phyloP scores from a whole-genome alignment of 1,284 basidiomycete genomes.

The Meira miltonrushii region DNA sequence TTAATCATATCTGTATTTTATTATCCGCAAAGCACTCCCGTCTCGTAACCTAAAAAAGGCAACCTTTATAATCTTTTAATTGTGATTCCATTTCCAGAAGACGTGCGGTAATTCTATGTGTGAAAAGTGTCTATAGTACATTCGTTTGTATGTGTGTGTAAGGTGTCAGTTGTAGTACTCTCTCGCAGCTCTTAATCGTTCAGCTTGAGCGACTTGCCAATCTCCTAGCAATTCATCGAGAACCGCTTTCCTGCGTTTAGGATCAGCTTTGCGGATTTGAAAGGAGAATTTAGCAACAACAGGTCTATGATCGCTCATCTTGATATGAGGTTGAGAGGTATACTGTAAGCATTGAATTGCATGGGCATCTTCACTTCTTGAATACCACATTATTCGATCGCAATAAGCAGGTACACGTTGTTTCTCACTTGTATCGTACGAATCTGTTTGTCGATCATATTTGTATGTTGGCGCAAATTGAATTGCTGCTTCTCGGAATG shows the following conservation, averaged over 20 bases:
- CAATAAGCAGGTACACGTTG: constrained; percentile 89
- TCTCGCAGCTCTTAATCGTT: too few relatives aligned
- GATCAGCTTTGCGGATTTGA: background rate
- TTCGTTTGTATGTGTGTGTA: too few relatives aligned
- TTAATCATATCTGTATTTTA: too few relatives aligned
- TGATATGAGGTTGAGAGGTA: too few relatives aligned
- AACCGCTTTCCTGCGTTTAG: background rate
- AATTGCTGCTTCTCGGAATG: constrained; percentile 68
- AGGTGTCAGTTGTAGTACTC: too few relatives aligned
- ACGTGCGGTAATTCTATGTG: too few relatives aligned
- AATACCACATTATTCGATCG: constrained; percentile 83
- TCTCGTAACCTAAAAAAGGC: too few relatives aligned
- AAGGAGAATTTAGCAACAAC: constrained; percentile 17
- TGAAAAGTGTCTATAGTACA: too few relatives aligned
- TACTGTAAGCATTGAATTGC: too few relatives aligned
- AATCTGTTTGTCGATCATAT: constrained; percentile 69
- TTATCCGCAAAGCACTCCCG: too few relatives aligned
- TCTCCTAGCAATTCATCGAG: background rate
- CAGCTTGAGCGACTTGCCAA: background rate
- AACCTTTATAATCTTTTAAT: too few relatives aligned
- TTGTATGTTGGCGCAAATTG: constrained; percentile 78
- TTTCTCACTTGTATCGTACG: constrained; percentile 85
- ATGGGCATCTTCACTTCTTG: constrained; percentile 55
- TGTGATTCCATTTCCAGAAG: too few relatives aligned
- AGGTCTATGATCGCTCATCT: constrained; percentile 48